phyloP scores from a whole-genome alignment of 306 rosid genomes.

The Lagenaria siceraria region DNA sequence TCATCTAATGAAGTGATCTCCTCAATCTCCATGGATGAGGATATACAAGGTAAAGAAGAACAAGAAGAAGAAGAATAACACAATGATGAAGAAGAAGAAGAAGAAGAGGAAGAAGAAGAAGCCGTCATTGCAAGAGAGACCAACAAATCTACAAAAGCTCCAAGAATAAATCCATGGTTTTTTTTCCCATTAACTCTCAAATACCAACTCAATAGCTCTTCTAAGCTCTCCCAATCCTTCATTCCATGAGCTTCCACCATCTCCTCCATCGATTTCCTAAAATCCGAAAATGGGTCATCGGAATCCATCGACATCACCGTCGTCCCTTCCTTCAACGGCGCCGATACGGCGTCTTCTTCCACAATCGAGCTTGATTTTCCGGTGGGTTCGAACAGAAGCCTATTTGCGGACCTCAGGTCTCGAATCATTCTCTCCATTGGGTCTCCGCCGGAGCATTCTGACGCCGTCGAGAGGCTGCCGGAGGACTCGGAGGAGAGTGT shows the following conservation, averaged over 20 bases:
- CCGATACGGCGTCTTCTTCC: neutral
- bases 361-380: slow-evolving; percentile 4
- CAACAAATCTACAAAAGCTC: slow-evolving; percentile 71
- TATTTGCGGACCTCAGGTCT: slow-evolving; percentile 52
- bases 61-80: slow-evolving; percentile 27
- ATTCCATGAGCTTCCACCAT: slow-evolving; percentile 61
- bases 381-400: slow-evolving; percentile 53
- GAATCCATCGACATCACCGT: slow-evolving; percentile 36
- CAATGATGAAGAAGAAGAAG: slow-evolving; percentile 17
- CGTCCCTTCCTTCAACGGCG: slow-evolving; percentile 38
- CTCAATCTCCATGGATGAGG: slow-evolving; percentile 26
- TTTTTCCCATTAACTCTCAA: slow-evolving; percentile 35
- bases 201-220: slow-evolving; percentile 65
- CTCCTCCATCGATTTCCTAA: slow-evolving; percentile 71
- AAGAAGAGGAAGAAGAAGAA: neutral
- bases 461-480: slow-evolving; percentile 3
- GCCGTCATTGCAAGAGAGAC: slow-evolving; percentile 25
- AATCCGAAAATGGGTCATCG: slow-evolving; percentile 46
- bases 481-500: neutral
- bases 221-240: slow-evolving; percentile 54
- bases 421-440: slow-evolving; percentile 40
- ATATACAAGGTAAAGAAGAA: slow-evolving; percentile 18
- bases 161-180: slow-evolving; percentile 38
- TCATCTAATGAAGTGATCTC: slow-evolving; percentile 14
- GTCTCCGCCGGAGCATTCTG: slow-evolving; percentile 13